Evolutionary conservation across 106 monocot genomes (phyloP), one percentile per base, ranked within the genome.

Genomic region (Amphibolis antarctica): DNA sequence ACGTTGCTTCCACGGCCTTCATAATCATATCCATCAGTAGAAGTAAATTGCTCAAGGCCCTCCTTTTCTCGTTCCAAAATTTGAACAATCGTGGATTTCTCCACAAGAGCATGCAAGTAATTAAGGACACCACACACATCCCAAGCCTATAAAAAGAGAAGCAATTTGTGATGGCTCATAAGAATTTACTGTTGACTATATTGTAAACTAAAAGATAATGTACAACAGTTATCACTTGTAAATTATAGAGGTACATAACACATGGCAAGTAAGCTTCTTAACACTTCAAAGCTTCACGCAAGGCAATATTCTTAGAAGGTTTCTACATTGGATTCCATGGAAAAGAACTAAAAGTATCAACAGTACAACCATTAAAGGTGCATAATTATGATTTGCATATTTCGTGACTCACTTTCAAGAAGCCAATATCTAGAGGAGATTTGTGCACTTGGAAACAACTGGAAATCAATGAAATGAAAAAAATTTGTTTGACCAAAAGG

Each of bases 51-150:
- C 49, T 96, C 89, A 25, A 96, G 75, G 3, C 94, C 94, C 23
- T 86, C 94, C 58, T 89, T 96, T 64, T 96, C 94, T 54, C 94
- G 66, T 73, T 96, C 84, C 71, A 96, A 55, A 51, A 96, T 89
- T 68, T 86, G 75, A 55, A 66, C 64, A 43, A 96, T 96, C 74
- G 48, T 72, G 22, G 94, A 89, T 65, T 96, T 96, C 79, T 96
- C 94, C 44, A 96, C 86, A 14, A 96, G 84, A 54, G 94, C 94
- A 84, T 89, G 89, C 79, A 96, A 66, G 71, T 89, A 96, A 66
- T 96, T 96, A 53, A 96, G 89, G 44, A 96, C 94, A 53, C 94
- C 94, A 65, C 84, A 86, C 17, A 89, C 86, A 78, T 82, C 89
- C 94, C 94, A 96, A 47, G 89, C 94, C 94, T 96, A 18, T 9